Base-by-base conservation (phyloP, 305 asterid genomes). In the Fraxinus sp. region DNA sequence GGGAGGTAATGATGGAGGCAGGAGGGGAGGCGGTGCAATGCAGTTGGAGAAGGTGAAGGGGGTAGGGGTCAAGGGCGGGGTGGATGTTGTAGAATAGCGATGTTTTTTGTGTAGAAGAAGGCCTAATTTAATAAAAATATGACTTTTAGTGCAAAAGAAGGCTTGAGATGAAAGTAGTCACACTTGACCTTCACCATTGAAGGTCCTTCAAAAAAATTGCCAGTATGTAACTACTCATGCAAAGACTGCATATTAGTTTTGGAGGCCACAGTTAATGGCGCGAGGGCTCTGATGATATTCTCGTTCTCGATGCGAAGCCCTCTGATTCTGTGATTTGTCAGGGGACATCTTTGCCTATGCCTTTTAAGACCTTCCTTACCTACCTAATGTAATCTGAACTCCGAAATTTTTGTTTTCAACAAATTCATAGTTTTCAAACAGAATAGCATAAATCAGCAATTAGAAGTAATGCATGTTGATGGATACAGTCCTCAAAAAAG, bases 401-500 rank as follows among this genome's bases (percentile, higher is more conserved):
- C 41, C 9, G 1, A 32, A 32, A 30, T 20, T 62, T 64, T 64
- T 24, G 33, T 64, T 64, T 64, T 24, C 16, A 76, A 28, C 55
- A 80, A 68, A 66, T 10, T 62, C 81, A 64, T 26, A 1, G 32
- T 4, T 0, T 66, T 70, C 39, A 70, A 70, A 28, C 76, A 70
- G 41, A 32, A 28, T 5, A 70, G 76, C 37, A 28, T 14, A 70
- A 70, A 35, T 11, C 43, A 7, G 71, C 22, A 26, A 59, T 11
- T 0, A 41, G 37, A 0, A 30, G 62, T 66, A 75, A 22, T 3
- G 14, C 30, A 80, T 46, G 73, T 33, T 18, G 37, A 86, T 72
- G 93, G 97, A 93, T 93, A 93, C 97, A 94, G 86, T 94, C 98
- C 91, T 94, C 97, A 86, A 94, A 94, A 88, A 94, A 94, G 79